Conservation (phyloP, 2,329 filamentous ascomycete species). For the Pseudopyricularia cyperi region DNA sequence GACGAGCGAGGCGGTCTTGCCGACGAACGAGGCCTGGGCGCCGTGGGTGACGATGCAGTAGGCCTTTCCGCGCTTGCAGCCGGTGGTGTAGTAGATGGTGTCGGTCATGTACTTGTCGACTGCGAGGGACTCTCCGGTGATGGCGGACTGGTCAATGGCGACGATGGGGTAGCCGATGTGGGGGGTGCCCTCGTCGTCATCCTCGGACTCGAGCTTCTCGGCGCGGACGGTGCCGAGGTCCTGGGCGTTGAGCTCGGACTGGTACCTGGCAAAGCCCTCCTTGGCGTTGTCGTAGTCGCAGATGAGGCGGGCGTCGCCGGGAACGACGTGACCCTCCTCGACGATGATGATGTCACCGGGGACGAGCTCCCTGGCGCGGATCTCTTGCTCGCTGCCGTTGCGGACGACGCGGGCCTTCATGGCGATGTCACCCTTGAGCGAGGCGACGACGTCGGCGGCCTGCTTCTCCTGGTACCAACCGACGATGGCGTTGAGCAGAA, state of each 20-base stretch:
- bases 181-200: conserved; percentile 34
- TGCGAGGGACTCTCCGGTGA: conserved; percentile 68
- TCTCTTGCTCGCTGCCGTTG: conserved; percentile 53
- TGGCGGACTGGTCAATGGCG: conserved; percentile 67
- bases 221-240: conserved; percentile 42
- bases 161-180: conserved; percentile 54
- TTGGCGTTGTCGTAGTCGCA: conserved; percentile 54
- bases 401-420: conserved; percentile 59
- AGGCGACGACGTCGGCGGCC: conserved; percentile 63
- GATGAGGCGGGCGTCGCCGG: conserved; percentile 58
- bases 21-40: conserved; percentile 63
- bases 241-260: conserved; percentile 50
- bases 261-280: conserved; percentile 31
- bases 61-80: conserved; percentile 69
- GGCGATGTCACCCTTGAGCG: conserved; percentile 65
- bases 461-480: conserved; percentile 77
- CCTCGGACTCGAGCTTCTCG: conserved; percentile 47
- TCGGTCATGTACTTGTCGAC: conserved; percentile 68
- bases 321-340: conserved; percentile 59
- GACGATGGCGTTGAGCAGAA: conserved; percentile 61
- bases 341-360: conserved; percentile 64
- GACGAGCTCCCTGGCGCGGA: conserved; percentile 62
- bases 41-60: conserved; percentile 56
- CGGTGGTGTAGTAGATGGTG: conserved; percentile 64
- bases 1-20: conserved; percentile 60